Conservation (phyloP, 108 stramenopile genomes). For the Pinguiococcus pyrenoidosus region DNA sequence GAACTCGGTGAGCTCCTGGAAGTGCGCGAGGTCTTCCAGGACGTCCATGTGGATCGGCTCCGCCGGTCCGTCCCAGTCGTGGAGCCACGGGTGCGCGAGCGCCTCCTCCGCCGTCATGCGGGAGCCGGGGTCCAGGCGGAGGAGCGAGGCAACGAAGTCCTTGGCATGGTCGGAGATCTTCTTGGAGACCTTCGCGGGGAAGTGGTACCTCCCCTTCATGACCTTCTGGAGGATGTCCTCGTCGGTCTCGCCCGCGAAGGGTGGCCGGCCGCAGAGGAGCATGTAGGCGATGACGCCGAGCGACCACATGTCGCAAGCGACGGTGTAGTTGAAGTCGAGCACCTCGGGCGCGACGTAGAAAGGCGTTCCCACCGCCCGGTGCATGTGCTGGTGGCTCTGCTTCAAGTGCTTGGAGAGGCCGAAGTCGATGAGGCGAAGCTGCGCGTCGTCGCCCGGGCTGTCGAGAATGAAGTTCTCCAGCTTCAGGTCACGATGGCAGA, state of each 20-base stretch:
- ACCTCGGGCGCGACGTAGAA: slow-evolving; percentile 98
- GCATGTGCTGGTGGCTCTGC: slow-evolving; percentile 38
- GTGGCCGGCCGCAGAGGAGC: slow-evolving; percentile 75
- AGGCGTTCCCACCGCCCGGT: slow-evolving; percentile 64
- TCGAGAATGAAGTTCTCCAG: slow-evolving; percentile 88
- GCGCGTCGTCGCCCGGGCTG: slow-evolving; percentile 54
- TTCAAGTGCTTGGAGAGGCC: slow-evolving; percentile 81
- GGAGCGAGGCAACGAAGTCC: slow-evolving; percentile 30
- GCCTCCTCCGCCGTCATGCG: slow-evolving; percentile 25
- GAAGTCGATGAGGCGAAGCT: slow-evolving; percentile 96
- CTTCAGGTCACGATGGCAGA: slow-evolving; percentile 92
- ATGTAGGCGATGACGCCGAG: slow-evolving; percentile 84
- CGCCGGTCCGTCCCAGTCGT: slow-evolving; percentile 9
- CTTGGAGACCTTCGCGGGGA: slow-evolving; percentile 11
- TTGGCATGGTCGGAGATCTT: slow-evolving; percentile 29
- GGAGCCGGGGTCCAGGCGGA: slow-evolving; percentile 20
- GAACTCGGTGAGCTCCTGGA: slow-evolving; percentile 1
- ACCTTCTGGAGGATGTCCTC: slow-evolving; percentile 21
- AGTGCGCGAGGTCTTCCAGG: slow-evolving; percentile 7
- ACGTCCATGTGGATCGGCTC: slow-evolving; percentile 12
- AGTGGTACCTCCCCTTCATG: slow-evolving; percentile 12
- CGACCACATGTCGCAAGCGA: slow-evolving; percentile 89
- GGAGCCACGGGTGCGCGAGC: slow-evolving; percentile 28
- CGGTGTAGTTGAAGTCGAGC: slow-evolving; percentile 73
- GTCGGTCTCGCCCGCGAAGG: slow-evolving; percentile 42